A percentile compares a stretch with the other conserved stretches of the same genome.
Evolutionary conservation across 176 grass and related monocot species (phyloP).

Genomic region (Leersia perrieri): DNA sequence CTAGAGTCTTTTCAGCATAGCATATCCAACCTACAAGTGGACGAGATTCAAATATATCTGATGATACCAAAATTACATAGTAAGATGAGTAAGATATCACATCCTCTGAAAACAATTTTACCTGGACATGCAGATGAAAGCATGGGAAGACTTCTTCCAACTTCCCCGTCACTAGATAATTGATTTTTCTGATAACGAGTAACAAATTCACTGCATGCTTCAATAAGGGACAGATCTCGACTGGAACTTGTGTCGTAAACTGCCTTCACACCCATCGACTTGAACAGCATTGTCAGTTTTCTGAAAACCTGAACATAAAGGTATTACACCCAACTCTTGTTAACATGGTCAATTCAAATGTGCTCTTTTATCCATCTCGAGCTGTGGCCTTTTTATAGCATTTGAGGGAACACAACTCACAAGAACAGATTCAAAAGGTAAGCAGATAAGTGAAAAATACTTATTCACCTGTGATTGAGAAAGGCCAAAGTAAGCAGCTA

Average conservation of each 20-base stretch:
- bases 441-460: not conserved
- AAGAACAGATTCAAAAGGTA: not conserved
- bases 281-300: slow-evolving; percentile 80
- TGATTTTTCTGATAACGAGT: slow-evolving; percentile 56
- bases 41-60: not conserved
- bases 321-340: not conserved
- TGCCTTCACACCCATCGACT: slow-evolving; percentile 80
- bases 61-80: not conserved
- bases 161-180: slow-evolving; percentile 44
- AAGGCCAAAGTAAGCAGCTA: slow-evolving; percentile 81
- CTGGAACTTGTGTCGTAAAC: slow-evolving; percentile 85
- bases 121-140: slow-evolving; percentile 96
- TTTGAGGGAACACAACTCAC: not conserved
- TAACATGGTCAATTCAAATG: not conserved
- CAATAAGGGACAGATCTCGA: slow-evolving; percentile 83
- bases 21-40: slow-evolving; percentile 82
- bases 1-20: slow-evolving; percentile 99
- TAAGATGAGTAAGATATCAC: not conserved
- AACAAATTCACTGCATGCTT: slow-evolving; percentile 95
- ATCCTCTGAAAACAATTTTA: slow-evolving; percentile 24
- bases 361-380: not conserved
- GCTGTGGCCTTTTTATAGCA: not conserved
- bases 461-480: slow-evolving; percentile 69
- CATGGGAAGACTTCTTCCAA: slow-evolving; percentile 60
- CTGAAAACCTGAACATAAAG: slow-evolving; percentile 62